phyloP scores from a whole-genome alignment of 768 basidiomycete genomes.

The Podaxis pistillaris region DNA sequence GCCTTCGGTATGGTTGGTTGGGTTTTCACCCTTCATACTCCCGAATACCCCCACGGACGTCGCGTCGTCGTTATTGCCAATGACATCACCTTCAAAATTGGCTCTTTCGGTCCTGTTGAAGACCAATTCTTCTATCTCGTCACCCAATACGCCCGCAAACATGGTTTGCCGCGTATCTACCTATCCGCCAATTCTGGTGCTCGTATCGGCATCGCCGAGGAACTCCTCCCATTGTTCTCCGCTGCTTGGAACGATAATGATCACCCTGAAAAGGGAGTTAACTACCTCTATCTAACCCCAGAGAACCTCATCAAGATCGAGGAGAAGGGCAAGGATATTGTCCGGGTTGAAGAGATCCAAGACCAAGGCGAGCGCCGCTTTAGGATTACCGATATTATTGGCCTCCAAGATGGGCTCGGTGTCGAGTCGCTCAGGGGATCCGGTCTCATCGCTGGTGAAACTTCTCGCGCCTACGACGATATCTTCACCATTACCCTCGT shows the following conservation, averaged over 20 bases:
- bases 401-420: constrained; percentile 95
- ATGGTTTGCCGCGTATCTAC: constrained; percentile 92
- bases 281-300: constrained; percentile 93
- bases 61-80: constrained; percentile 90
- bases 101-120: constrained; percentile 94
- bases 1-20: constrained; percentile 97
- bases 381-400: constrained; percentile 96
- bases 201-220: constrained; percentile 93
- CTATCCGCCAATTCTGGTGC: constrained; percentile 99
- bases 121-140: constrained; percentile 97
- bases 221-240: constrained; percentile 83
- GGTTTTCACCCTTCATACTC: constrained; percentile 90
- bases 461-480: constrained; percentile 97
- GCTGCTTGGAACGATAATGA: constrained; percentile 84
- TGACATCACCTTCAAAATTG: constrained; percentile 98
- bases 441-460: constrained; percentile 97
- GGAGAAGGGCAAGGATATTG: constrained; percentile 76
- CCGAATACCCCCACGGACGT: constrained; percentile 89
- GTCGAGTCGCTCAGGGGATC: constrained; percentile 96
- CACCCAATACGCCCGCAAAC: constrained; percentile 87
- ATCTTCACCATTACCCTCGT: constrained; percentile 99
- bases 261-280: constrained; percentile 92
- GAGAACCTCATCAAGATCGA: constrained; percentile 89
- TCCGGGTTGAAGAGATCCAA: constrained; percentile 82
- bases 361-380: constrained; percentile 84